Evolutionary conservation across 129 eudicot genomes (phyloP), one percentile per base, ranked within the genome.

Genomic region (Ambrosia artemisiifolia): DNA sequence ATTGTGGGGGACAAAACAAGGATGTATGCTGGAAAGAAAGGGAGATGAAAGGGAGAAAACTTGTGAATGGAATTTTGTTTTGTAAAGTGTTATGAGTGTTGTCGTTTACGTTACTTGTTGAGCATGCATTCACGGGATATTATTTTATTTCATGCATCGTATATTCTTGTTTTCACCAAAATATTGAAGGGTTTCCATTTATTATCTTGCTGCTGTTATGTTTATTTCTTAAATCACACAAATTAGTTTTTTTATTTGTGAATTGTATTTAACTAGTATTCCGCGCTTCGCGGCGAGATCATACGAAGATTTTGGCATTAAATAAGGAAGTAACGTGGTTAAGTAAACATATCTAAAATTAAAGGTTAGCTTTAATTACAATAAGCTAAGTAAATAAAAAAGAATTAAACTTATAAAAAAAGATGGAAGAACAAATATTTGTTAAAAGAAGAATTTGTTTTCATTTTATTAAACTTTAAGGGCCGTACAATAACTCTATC

Each of bases 31-130:
- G 16, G 55, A 74, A 80, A 65, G 59, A 55, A 53, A 64, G 48
- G 65, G 63, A n/a, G 73, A 63, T 44, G 73, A 56, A 65, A 24
- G 32, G 62, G 74, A 42, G 24, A 68, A 16, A 71, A 65, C 17
- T 70, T 57, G 79, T 81, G 83, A 81, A 49, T 78, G 79, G 75
- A 72, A 28, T 70, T 79, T 78, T 85, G 89, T 77, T 70, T 63
- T 75, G 77, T 47, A 60, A 59, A 71, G 79, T 67, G 78, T 68
- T 65, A 40, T 30, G 62, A 0, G 20, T 19, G 82, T 77, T 76
- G 71, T 77, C 80, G 55, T 82, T 82, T 75, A 77, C 81, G 76
- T 77, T 47, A 72, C 19, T 10, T 61, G 76, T 49, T 67, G 14
- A 64, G 46, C 56, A 72, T 55, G 83, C 53, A 68, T 69, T 84